Evolutionary conservation across 2,329 filamentous ascomycete genomes (phyloP), one percentile per base, ranked within the genome.

Genomic region (Cladobotryum protrusum): DNA sequence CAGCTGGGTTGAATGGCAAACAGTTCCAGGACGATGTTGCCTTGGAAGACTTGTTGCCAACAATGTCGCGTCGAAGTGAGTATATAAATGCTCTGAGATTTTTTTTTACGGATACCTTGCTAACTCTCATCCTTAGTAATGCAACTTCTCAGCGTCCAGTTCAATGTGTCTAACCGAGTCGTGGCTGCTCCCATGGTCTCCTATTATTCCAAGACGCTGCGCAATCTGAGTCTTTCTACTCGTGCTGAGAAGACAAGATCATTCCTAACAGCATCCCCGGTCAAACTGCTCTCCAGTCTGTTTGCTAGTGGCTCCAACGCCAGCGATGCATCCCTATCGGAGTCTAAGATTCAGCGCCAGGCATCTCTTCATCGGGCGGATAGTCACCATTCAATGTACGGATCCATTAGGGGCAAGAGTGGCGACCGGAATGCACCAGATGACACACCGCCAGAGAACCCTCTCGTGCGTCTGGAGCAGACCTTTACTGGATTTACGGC

Each of bases 271-370:
- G 81, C 85, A n/a, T 96, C 91, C 1, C 91, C 92, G 0, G 88
- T 95, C 43, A 97, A 96, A 65, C 77, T 96, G 61, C 74, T 97
- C 14, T 95, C 91, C 0, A 95, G 79, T 61, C 81, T 96, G 48
- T 82, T 95, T 59, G 79, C 82, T 33, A 80, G 82, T 19, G 79
- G 76, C 49, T 76, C 75, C 33, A 75, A 67, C 34, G 36, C 56
- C 2, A 49, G 58, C 9, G 65, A 66, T 4, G 52, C 60, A 5
- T 54, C 56, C 9, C 53, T 60, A 5, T 43, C 61, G 8, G 55
- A 58, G 13, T 57, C 70, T 9, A 76, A 73, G 52, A 64, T 64
- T 50, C 71, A 69, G 45, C 70, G 70, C 36, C 68, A 70, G 15
- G 54, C 70, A 13, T 71, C 69, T 64, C 66, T 67, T 61, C 66